Evolutionary conservation across 306 rosid species (phyloP).

Genomic region (Pterocarpus santalinus): DNA sequence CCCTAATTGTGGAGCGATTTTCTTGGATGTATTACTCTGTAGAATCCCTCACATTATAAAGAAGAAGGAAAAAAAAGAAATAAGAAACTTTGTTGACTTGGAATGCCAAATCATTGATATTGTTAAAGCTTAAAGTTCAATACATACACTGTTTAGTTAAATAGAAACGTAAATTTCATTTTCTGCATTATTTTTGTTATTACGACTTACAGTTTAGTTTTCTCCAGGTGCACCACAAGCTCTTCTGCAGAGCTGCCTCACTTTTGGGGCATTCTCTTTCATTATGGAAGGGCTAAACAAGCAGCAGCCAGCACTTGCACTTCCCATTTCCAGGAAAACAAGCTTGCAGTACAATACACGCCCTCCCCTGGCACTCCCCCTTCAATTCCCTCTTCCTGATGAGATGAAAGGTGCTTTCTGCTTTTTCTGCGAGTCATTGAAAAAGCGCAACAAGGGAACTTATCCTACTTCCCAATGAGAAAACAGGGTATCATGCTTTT

Average conservation of each 20-base stretch:
- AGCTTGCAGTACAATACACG: slow-evolving; percentile 40
- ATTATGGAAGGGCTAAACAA: slow-evolving; percentile 89
- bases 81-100: background rate
- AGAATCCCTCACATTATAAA: background rate
- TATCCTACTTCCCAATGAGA: slow-evolving; percentile 55
- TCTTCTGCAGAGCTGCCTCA: slow-evolving; percentile 90
- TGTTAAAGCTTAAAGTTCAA: slow-evolving; percentile 14
- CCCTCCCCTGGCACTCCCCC: slow-evolving; percentile 66
- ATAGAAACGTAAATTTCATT: slow-evolving; percentile 26
- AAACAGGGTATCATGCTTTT: slow-evolving; percentile 32
- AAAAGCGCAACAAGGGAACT: slow-evolving; percentile 59
- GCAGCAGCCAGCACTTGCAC: slow-evolving; percentile 95
- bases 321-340: slow-evolving; percentile 60
- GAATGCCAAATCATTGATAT: slow-evolving; percentile 9
- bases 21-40: slow-evolving; percentile 7
- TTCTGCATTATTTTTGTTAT: slow-evolving; percentile 34
- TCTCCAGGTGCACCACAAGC: slow-evolving; percentile 95
- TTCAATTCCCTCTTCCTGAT: slow-evolving; percentile 80
- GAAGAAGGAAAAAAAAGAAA: background rate
- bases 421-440: slow-evolving; percentile 70
- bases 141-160: slow-evolving; percentile 8
- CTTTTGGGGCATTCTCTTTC: slow-evolving; percentile 96
- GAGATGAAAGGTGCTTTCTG: slow-evolving; percentile 85
- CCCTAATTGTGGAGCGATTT: background rate
- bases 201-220: slow-evolving; percentile 21